A percentile compares a stretch with the other conserved stretches of the same genome.
phyloP scores from a whole-genome alignment of 1,139 yeast species.

The Saccharomyces hybrid region DNA sequence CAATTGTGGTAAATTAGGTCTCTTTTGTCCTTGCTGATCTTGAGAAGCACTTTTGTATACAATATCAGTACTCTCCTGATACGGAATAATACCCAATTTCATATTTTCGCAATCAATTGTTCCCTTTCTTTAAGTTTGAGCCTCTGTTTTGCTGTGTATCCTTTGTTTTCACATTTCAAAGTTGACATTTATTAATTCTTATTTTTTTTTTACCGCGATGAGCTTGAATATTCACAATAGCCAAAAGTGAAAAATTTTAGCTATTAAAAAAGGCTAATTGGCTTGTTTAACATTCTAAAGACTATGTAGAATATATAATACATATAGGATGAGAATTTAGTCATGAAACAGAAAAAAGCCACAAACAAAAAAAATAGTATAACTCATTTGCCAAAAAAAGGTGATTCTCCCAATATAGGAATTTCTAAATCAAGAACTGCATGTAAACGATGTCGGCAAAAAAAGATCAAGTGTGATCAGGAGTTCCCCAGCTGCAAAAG shows the following conservation, averaged over 20 bases:
- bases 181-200: not conserved
- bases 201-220: not conserved
- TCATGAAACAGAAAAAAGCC: not conserved
- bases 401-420: constrained; percentile 23
- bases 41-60: constrained; percentile 8
- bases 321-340: not conserved
- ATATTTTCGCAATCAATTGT: constrained; percentile 5
- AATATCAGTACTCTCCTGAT: constrained; percentile 23
- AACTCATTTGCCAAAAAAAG: not conserved
- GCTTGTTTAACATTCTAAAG: not conserved
- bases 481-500: constrained; percentile 72
- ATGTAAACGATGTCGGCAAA: constrained; percentile 71
- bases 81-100: constrained; percentile 28
- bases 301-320: not conserved
- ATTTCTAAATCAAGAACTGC: constrained; percentile 62
- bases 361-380: not conserved
- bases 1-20: constrained; percentile 17
- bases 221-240: not conserved
- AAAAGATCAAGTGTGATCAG: constrained; percentile 79
- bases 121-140: not conserved
- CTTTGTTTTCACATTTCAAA: not conserved
- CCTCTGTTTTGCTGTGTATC: not conserved
- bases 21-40: constrained; percentile 1
- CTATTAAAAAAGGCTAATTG: not conserved
- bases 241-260: not conserved